These are phyloP conservation scores for Phytophthora cactorum DNA, from an alignment of 352 stramenopile genomes.

Conservation along the genomic window DNA sequence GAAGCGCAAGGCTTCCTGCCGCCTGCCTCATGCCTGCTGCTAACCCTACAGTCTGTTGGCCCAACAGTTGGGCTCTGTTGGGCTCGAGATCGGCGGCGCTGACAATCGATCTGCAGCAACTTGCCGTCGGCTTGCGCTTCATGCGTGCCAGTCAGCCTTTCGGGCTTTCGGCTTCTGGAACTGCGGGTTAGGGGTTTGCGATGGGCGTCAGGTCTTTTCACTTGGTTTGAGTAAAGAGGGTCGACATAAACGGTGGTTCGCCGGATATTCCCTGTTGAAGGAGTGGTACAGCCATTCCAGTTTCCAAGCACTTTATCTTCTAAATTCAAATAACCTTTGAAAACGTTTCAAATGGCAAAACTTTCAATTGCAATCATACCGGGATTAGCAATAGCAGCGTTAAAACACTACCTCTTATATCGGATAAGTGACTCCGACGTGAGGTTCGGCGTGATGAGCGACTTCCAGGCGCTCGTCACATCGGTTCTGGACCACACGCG, in stretches of 20 bases:
- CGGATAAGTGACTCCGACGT: background rate
- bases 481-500: conserved; percentile 17
- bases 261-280: conserved; percentile 23
- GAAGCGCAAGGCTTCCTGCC: too few species aligned
- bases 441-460: background rate
- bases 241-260: conserved; percentile 6
- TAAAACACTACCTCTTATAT: background rate
- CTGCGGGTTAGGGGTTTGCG: background rate
- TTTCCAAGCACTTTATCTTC: background rate
- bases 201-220: conserved; percentile 13
- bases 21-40: too few species aligned
- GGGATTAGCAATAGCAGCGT: too few species aligned
- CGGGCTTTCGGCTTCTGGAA: conserved; percentile 8
- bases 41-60: too few species aligned
- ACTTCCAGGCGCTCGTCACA: conserved; percentile 18
- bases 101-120: conserved; percentile 14
- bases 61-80: too few species aligned
- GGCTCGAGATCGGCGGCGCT: background rate
- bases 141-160: conserved; percentile 6
- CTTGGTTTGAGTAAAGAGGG: conserved; percentile 11
- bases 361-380: too few species aligned
- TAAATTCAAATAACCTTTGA: too few species aligned
- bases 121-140: conserved; percentile 5
- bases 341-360: too few species aligned
- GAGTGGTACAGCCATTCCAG: background rate